Evolutionary conservation across 306 rosid species (phyloP).

Genomic region (Calophaca sinica): DNA sequence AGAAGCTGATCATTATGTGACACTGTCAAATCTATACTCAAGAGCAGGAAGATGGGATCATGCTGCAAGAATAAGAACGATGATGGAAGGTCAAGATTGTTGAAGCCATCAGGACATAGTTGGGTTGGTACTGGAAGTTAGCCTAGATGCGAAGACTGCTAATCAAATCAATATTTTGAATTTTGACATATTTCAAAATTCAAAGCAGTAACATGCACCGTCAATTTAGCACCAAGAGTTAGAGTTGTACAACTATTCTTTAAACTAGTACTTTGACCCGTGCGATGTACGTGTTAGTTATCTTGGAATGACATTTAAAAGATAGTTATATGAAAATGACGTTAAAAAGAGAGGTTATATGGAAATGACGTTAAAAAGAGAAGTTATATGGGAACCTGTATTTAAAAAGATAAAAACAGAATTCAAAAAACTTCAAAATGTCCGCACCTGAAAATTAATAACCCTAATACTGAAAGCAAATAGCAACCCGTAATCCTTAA

Average conservation of each 20-base stretch:
- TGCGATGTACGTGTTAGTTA: no score
- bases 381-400: no score
- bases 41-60: conserved; percentile 62
- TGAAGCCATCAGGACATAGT: conserved; percentile 59
- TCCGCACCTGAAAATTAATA: no score
- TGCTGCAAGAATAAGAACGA: conserved; percentile 47
- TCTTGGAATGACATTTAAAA: no score
- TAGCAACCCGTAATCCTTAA: no score
- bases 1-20: conserved; percentile 55
- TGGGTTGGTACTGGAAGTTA: conserved; percentile 49
- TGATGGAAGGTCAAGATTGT: conserved; percentile 52
- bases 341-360: no score
- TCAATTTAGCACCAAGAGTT: not conserved
- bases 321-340: no score
- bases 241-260: not conserved
- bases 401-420: no score
- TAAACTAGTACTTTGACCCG: no score
- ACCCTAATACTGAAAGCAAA: no score
- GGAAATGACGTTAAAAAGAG: no score
- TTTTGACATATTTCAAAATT: not conserved
- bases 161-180: not conserved
- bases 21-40: conserved; percentile 59
- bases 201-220: not conserved
- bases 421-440: no score
- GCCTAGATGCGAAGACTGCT: not conserved